A percentile compares a stretch with the other conserved stretches of the same genome.
phyloP scores from a whole-genome alignment of 1,284 basidiomycete species.

The Ceratobasidium sp. region DNA sequence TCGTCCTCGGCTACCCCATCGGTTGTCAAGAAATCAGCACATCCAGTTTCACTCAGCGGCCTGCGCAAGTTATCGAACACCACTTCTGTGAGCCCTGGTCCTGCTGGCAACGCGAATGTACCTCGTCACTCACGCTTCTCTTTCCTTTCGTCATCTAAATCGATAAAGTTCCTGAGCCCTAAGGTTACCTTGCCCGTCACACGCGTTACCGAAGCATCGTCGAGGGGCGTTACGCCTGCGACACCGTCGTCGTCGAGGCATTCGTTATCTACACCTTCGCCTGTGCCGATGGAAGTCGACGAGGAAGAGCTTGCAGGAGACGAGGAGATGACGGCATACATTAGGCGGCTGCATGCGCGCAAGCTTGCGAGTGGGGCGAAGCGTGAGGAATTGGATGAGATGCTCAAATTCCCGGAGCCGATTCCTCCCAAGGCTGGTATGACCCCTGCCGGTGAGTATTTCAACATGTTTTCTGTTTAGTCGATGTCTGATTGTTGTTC shows the following conservation, averaged over 20 bases:
- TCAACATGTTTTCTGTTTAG: not conserved
- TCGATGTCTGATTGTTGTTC: slow-evolving; percentile 21
- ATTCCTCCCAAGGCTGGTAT: slow-evolving; percentile 74
- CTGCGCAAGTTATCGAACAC: slow-evolving; percentile 78
- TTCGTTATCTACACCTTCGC: slow-evolving; percentile 83
- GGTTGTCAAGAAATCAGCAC: slow-evolving; percentile 66
- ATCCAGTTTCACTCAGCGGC: slow-evolving; percentile 73
- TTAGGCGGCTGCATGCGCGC: slow-evolving; percentile 88
- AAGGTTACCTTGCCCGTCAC: slow-evolving; percentile 72
- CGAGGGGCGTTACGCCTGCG: slow-evolving; percentile 60
- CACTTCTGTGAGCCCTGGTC: slow-evolving; percentile 56
- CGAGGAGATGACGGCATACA: slow-evolving; percentile 97
- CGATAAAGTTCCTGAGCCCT: slow-evolving; percentile 79
- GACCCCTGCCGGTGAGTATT: slow-evolving; percentile 73
- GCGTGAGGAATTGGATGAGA: slow-evolving; percentile 87
- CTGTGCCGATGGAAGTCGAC: slow-evolving; percentile 74
- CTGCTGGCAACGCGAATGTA: slow-evolving; percentile 53
- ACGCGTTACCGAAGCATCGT: slow-evolving; percentile 63
- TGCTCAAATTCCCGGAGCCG: slow-evolving; percentile 94
- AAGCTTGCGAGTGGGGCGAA: slow-evolving; percentile 84
- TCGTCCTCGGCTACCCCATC: slow-evolving; percentile 58
- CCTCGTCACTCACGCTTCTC: slow-evolving; percentile 65
- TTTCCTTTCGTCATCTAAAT: slow-evolving; percentile 81
- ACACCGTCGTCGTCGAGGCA: slow-evolving; percentile 80
- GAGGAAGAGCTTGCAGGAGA: slow-evolving; percentile 94